Evolutionary conservation across 176 grass and related monocot genomes (phyloP), one percentile per base, ranked within the genome.

Genomic region (Saccharum officinarum): DNA sequence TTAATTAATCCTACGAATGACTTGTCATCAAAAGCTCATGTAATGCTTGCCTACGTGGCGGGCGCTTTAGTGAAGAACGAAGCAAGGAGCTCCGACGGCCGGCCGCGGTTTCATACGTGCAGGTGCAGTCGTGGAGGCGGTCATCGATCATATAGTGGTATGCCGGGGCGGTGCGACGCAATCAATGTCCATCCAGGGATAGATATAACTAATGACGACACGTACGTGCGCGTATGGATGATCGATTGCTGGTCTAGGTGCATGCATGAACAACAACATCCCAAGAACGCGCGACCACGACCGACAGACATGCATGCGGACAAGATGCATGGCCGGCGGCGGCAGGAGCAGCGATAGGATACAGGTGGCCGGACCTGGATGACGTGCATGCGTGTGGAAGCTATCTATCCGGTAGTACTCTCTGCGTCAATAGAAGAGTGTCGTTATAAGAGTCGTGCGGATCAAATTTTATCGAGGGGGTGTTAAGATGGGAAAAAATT

Each of bases 211-310:
- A 88, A 76, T 45, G 41, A 42, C 41, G 47, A 50, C 47, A 50
- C 47, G 47, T 80, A 88, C 80, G 52, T 61, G 86, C 45, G 59
- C 17, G 78, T 22, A 18, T 54, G 78, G 14, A n/a, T n/a, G n/a
- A n/a, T 11, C 37, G 30, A 20, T 54, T 20, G 49, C 49, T 50
- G 49, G 16, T 18, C 49, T 52, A 80, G 87, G 82, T 89, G 82
- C 76, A 84, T 89, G 82, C 82, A 84, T 61, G 87, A 52, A 52
- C 16, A 67, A 75, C 87, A 52, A 16, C 47, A 50, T 52, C 49
- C 16, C 75, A 79, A 28, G 39, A 7, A 8, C 37, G 85, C 50
- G 17, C 31, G 59, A 83, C 80, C 74, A 67, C 16, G 49, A 52
- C 16, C 49, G 49, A 52, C 49, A 17, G 49, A 52, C 47, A 50